Evolutionary conservation across 768 basidiomycete genomes (phyloP), one percentile per base, ranked within the genome.

Genomic region (Plicaturopsis crispa): DNA sequence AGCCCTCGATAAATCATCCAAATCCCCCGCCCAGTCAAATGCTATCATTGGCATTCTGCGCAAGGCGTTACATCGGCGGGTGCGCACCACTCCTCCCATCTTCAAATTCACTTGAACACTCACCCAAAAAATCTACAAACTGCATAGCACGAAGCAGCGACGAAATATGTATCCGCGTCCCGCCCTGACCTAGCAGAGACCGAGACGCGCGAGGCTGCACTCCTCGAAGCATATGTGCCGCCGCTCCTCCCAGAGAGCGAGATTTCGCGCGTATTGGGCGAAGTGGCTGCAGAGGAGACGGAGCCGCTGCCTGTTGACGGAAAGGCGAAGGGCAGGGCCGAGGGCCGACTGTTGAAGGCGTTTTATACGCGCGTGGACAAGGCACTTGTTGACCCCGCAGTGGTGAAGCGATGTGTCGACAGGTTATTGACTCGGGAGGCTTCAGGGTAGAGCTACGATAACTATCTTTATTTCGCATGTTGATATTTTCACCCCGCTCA

Each of bases 351-450:
- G 42, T 69, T 81, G 56, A 82, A 79, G 54, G 57, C 60, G 8
- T 85, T 87, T 52, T 85, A 80, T 53, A 53, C 65, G 11, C 60
- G 62, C 43, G 67, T 84, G 4, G 78, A 85, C 55, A 76, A 70
- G 48, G 69, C 73, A 3, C 54, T 53, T 10, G 80, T 84, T 5
- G 74, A 81, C 47, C 48, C 73, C 4, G 62, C 67, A 31, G 50
- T 78, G 30, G 78, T 85, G 12, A 80, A 72, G 47, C 53, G 60
- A 37, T 69, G 75, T 45, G 65, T 71, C 6, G 61, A 70, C 24
- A 57, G 47, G 16, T 47, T 76, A 35, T 48, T 73, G 39, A 40
- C 53, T n/a, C 24, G 20, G 19, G 33, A 34, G 8, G n/a, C n/a
- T n/a, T n/a, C n/a, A n/a, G n/a, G n/a, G n/a, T n/a, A n/a, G n/a